Percentiles rank a stretch among this genome's conserved stretches.
These are phyloP conservation scores for Trypethelium eluteriae DNA, from an alignment of 495 filamentous ascomycete species.

Conservation along the genomic window DNA sequence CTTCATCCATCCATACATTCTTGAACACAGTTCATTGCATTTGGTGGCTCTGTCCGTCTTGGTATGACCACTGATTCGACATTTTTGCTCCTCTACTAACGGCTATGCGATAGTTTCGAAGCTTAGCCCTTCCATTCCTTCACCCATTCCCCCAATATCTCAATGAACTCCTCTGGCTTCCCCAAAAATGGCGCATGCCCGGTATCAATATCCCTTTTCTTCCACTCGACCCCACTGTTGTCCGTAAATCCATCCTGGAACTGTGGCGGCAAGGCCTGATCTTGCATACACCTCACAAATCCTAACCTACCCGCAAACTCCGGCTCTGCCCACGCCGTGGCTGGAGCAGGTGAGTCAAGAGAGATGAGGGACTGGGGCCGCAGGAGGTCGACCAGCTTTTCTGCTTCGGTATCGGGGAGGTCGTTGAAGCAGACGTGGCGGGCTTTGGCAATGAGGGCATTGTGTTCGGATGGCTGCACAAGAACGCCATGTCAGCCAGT, in stretches of 20 bases:
- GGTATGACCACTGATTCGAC: too few species aligned
- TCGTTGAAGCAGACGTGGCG: constrained; percentile 24
- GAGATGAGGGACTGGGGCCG: constrained; percentile 15
- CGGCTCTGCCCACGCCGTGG: constrained; percentile 16
- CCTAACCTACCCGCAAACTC: constrained; percentile 13
- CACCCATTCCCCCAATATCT: not conserved
- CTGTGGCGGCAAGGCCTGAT: constrained; percentile 16
- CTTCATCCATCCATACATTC: too few species aligned
- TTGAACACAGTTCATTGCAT: too few species aligned
- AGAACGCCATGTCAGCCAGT: not conserved
- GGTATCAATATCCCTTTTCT: constrained; percentile 12
- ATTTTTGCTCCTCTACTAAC: constrained; percentile 5
- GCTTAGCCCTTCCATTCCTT: not conserved
- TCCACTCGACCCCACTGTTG: constrained; percentile 15
- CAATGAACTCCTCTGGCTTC: constrained; percentile 1
- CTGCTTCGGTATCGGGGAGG: constrained; percentile 3
- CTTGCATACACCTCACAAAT: constrained; percentile 14
- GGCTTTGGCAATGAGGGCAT: constrained; percentile 15
- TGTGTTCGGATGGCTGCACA: constrained; percentile 13
- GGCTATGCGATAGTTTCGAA: not conserved
- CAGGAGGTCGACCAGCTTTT: constrained; percentile 12
- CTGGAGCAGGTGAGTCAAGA: constrained; percentile 14
- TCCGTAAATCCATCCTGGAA: constrained; percentile 19
- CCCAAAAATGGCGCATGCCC: constrained; percentile 20
- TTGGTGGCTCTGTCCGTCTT: too few species aligned